These are phyloP conservation scores for Cordyceps javanica DNA, from an alignment of 2,329 filamentous ascomycete species.

Conservation along the genomic window DNA sequence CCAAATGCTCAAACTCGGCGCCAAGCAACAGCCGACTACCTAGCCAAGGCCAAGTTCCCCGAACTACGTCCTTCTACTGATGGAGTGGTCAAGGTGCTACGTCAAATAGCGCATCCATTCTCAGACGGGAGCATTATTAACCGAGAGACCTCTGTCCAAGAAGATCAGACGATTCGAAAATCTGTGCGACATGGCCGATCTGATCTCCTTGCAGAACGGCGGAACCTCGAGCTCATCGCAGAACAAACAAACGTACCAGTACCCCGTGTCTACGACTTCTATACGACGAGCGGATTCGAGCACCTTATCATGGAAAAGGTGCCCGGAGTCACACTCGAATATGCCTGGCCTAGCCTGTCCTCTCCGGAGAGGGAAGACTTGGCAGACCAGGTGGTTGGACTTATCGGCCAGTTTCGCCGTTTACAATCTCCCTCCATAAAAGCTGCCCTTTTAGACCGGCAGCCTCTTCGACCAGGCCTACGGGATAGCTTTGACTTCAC, in stretches of 20 bases:
- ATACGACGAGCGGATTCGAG: background rate
- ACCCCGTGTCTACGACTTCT: background rate
- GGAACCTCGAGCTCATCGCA: constrained; percentile 2
- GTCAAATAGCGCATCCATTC: background rate
- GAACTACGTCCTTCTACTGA: background rate
- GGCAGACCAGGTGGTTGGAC: background rate
- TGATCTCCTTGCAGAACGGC: background rate
- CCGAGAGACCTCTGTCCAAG: background rate
- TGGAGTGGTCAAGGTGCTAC: background rate
- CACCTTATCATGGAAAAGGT: constrained; percentile 1
- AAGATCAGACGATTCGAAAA: constrained; percentile 1
- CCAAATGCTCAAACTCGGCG: constrained; percentile 3
- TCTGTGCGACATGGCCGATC: background rate
- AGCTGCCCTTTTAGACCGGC: background rate
- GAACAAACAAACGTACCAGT: background rate
- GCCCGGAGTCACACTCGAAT: background rate
- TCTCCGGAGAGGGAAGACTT: background rate
- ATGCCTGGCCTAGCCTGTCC: background rate
- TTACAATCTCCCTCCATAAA: background rate
- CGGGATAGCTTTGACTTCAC: background rate
- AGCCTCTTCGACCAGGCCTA: background rate
- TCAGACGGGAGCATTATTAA: constrained; percentile 2
- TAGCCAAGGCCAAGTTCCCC: background rate
- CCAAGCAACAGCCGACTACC: constrained; percentile 2
- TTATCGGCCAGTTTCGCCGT: background rate